These are phyloP conservation scores for Cucumis sativus DNA, from an alignment of 306 rosid species.

Conservation along the genomic window Cucumber_9930_V3 NC_026657.2:13758001-13758500, in stretches of 20 bases:
- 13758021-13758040: not conserved
- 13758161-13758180: conserved; percentile 85
- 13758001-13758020: not conserved
- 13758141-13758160: conserved; percentile 76
- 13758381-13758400: conserved; percentile 85
- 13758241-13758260: not conserved
- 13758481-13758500: not conserved
- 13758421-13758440: conserved; percentile 95
- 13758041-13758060: not conserved
- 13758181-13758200: conserved; percentile 93
- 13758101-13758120: conserved; percentile 90
- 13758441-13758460: conserved; percentile 52
- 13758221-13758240: not conserved
- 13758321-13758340: conserved; percentile 87
- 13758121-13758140: conserved; percentile 97
- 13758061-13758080: conserved; percentile 3
- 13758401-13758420: conserved; percentile 88
- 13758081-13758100: conserved; percentile 76
- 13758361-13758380: conserved; percentile 65
- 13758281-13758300: not conserved
- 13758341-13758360: conserved; percentile 74
- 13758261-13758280: not conserved
- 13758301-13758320: conserved; percentile 66
- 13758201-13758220: not conserved
- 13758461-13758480: not conserved